A percentile compares a stretch with the other conserved stretches of the same genome.
These are phyloP conservation scores for Candida incommunis DNA, from an alignment of 805 yeast species.

Conservation along the genomic window DNA sequence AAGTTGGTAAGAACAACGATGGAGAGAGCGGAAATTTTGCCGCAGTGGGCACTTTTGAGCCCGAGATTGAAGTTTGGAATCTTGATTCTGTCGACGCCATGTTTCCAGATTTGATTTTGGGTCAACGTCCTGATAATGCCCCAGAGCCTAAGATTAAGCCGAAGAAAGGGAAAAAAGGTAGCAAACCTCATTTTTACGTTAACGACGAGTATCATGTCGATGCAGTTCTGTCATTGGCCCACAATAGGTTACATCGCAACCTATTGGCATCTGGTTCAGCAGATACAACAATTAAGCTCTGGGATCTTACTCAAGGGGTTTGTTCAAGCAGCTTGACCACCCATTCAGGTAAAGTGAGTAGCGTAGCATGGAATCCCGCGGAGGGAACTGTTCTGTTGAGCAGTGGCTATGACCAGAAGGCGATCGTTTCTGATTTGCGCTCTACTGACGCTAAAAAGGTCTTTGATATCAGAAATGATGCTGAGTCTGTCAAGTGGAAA, in stretches of 20 bases:
- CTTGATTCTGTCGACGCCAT: conserved; percentile 85
- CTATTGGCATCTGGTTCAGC: conserved; percentile 92
- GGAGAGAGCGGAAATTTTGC: conserved; percentile 73
- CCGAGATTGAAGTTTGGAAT: conserved; percentile 95
- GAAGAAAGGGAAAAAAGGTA: conserved; percentile 36
- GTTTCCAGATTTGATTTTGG: conserved; percentile 85
- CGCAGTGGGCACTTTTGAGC: conserved; percentile 94
- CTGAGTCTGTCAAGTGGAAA: conserved; percentile 71
- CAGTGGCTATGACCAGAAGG: conserved; percentile 84
- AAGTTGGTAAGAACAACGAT: conserved; percentile 35
- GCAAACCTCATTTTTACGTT: conserved; percentile 33
- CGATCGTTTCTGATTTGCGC: conserved; percentile 69
- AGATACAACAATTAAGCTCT: conserved; percentile 82
- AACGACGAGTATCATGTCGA: conserved; percentile 78
- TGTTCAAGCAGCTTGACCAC: conserved; percentile 71
- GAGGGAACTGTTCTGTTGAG: conserved; percentile 46
- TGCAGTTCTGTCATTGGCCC: conserved; percentile 79
- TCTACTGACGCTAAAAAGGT: conserved; percentile 53
- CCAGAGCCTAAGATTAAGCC: conserved; percentile 14
- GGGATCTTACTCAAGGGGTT: conserved; percentile 70
- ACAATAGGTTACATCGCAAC: conserved; percentile 67
- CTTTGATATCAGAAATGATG: conserved; percentile 58
- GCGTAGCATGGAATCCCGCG: conserved; percentile 70
- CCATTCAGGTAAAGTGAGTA: conserved; percentile 73
- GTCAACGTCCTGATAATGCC: conserved; percentile 46